Conservation (phyloP, 2,329 filamentous ascomycete genomes). For the Ampelomyces quisqualis region DNA sequence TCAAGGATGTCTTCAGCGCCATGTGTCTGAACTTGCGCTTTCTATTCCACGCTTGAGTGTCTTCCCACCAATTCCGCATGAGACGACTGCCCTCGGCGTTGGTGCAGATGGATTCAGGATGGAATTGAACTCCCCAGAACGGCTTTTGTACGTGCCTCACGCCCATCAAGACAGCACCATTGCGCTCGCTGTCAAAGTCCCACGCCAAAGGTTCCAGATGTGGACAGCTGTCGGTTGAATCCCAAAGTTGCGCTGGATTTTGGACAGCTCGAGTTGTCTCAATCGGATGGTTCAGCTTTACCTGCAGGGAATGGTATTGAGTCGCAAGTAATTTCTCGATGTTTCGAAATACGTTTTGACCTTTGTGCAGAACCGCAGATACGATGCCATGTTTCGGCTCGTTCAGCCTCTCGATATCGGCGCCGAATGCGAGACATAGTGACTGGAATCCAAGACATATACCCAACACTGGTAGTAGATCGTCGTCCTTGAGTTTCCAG, state of each 20-base stretch:
- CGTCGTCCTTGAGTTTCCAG: constrained; percentile 64
- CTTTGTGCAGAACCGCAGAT: constrained; percentile 62
- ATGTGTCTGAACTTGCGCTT: constrained; percentile 18
- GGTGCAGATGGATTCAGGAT: constrained; percentile 86
- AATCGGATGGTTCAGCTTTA: constrained; percentile 43
- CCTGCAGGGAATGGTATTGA: constrained; percentile 69
- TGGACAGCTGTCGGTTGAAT: constrained; percentile 38
- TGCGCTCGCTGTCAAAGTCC: constrained; percentile 48
- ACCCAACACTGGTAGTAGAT: constrained; percentile 75
- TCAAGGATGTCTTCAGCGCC: constrained; percentile 7
- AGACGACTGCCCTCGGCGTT: constrained; percentile 65
- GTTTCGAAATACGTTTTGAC: constrained; percentile 64
- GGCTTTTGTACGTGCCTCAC: constrained; percentile 67
- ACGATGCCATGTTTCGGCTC: constrained; percentile 83
- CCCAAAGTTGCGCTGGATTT: constrained; percentile 48
- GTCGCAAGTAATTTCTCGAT: constrained; percentile 67
- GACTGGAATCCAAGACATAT: constrained; percentile 91
- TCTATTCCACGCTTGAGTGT: constrained; percentile 58
- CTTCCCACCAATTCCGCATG: constrained; percentile 73
- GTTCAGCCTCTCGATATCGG: constrained; percentile 63
- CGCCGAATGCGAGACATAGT: constrained; percentile 68
- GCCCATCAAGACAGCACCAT: constrained; percentile 72
- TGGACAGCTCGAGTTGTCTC: constrained; percentile 28
- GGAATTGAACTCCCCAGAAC: constrained; percentile 87
- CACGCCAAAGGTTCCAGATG: constrained; percentile 51